Conservation (phyloP, 306 rosid species). For the Cyclanthera cordifolia region DNA sequence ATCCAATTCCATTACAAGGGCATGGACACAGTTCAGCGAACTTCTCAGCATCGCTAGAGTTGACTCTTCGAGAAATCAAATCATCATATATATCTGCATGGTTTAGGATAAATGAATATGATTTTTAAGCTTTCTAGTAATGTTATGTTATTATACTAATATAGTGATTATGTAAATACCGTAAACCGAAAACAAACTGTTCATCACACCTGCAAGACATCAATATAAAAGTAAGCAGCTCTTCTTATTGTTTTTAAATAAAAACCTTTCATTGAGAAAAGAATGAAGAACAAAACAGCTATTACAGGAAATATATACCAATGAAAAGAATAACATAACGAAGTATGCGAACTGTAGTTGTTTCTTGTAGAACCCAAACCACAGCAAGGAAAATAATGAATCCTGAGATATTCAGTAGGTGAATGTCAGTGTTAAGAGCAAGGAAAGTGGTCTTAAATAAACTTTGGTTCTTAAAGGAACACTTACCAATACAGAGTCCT, state of each 20-base stretch:
- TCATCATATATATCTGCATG: conserved; percentile 80
- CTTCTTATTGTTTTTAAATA: neutral
- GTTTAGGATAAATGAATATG: conserved; percentile 5
- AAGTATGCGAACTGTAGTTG: conserved; percentile 57
- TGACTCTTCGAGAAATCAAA: conserved; percentile 77
- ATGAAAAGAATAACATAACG: conserved; percentile 87
- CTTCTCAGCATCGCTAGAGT: conserved; percentile 94
- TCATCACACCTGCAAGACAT: conserved; percentile 79
- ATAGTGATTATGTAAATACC: conserved; percentile 36
- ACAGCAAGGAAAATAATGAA: conserved; percentile 69
- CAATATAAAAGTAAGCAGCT: conserved; percentile 23
- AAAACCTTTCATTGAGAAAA: too few relatives aligned
- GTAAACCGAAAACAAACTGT: conserved; percentile 91
- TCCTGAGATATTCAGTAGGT: conserved; percentile 39
- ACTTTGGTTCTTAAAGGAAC: conserved; percentile 4
- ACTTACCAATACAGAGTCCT: conserved; percentile 84
- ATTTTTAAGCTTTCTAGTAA: neutral
- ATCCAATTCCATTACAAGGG: conserved; percentile 79
- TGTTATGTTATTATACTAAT: too few relatives aligned
- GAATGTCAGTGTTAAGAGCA: conserved; percentile 16
- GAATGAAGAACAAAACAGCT: neutral
- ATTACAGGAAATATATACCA: conserved; percentile 36
- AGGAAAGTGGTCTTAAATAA: neutral
- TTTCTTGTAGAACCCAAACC: conserved; percentile 83
- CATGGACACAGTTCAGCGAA: conserved; percentile 96